A percentile compares a stretch with the other conserved stretches of the same genome.
Conservation (phyloP, 2,329 filamentous ascomycete species). For the Metarhizium humberi region DNA sequence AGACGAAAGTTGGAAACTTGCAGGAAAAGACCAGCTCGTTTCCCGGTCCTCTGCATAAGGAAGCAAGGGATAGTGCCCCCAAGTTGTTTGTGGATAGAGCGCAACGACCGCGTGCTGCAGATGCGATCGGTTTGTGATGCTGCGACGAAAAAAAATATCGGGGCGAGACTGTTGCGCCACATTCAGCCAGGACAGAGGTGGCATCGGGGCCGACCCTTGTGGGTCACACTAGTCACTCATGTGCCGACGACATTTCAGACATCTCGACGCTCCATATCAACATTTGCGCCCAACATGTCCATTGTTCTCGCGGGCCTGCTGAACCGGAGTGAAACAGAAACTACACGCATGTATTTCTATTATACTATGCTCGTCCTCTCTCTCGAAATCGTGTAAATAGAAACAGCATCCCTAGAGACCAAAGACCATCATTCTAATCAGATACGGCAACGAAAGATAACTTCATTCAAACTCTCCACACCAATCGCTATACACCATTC, state of each 20-base stretch:
- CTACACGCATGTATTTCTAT: background rate
- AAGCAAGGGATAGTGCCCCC: background rate
- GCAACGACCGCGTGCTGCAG: background rate
- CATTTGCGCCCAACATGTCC: no score
- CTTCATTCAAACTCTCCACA: conserved; percentile 3
- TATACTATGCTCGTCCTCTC: background rate
- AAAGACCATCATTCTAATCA: background rate
- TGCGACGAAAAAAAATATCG: background rate
- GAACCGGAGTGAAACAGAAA: no score
- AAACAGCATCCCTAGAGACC: background rate
- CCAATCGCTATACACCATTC: conserved; percentile 4
- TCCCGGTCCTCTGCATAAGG: conserved; percentile 3
- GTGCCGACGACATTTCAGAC: no score
- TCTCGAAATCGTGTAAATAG: background rate
- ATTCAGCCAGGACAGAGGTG: background rate
- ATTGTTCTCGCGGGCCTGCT: no score
- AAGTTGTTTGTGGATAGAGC: background rate
- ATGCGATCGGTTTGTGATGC: background rate
- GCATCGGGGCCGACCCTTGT: no score
- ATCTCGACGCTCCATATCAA: no score
- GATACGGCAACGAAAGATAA: background rate
- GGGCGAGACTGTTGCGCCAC: background rate
- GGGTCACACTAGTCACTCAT: no score
- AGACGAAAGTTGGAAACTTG: background rate
- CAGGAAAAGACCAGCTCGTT: background rate